Evolutionary conservation across 2,329 filamentous ascomycete genomes (phyloP).

Genomic region (Microsporum ferrugineum): DNA sequence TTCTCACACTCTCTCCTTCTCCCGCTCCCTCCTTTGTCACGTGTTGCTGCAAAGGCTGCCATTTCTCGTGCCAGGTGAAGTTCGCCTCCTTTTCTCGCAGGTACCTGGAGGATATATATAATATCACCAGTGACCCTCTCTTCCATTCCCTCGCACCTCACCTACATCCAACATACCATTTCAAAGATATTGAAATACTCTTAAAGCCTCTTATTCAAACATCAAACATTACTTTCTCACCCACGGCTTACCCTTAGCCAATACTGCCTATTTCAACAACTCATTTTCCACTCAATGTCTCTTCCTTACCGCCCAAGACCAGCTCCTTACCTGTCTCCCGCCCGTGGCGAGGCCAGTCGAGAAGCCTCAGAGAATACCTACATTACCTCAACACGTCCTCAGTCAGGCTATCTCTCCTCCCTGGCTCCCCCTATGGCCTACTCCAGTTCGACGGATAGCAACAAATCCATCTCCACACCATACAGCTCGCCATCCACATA

Average conservation of each 20-base stretch:
- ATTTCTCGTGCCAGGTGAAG: neutral
- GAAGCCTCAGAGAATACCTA: neutral
- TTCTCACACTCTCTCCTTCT: neutral
- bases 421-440: slow-evolving; percentile 15
- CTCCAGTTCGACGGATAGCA: slow-evolving; percentile 15
- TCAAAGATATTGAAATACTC: neutral
- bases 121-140: neutral
- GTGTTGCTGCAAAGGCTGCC: neutral
- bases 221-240: neutral
- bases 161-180: neutral
- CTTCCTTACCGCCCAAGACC: neutral
- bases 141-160: neutral
- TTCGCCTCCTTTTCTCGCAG: slow-evolving; percentile 1
- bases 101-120: neutral
- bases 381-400: neutral
- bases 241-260: neutral
- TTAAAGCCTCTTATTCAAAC: neutral
- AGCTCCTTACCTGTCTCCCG: neutral
- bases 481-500: slow-evolving; percentile 11
- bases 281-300: neutral
- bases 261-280: neutral
- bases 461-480: slow-evolving; percentile 12
- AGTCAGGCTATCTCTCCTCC: neutral
- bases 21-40: neutral
- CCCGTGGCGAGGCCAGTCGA: neutral